Conservation (phyloP, 495 filamentous ascomycete species). For the Podospora appendiculata region DNA sequence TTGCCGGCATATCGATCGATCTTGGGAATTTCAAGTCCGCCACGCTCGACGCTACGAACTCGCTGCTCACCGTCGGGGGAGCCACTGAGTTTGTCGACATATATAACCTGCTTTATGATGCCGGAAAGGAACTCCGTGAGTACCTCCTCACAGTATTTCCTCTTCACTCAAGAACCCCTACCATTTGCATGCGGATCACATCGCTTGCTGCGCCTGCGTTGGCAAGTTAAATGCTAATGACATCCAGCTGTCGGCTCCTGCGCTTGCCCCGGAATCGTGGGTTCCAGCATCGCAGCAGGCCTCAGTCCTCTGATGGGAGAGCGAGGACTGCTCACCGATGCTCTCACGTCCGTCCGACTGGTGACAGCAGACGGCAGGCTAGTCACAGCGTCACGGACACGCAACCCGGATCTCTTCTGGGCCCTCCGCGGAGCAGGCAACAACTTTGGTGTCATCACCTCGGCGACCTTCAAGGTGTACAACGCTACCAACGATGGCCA, state of each 20-base stretch:
- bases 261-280: background rate
- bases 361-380: slow-evolving; percentile 23
- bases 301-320: slow-evolving; percentile 10
- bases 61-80: background rate
- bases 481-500: slow-evolving; percentile 28
- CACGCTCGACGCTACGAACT: slow-evolving; percentile 12
- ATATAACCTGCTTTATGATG: background rate
- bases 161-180: too few relatives aligned
- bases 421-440: slow-evolving; percentile 30
- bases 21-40: slow-evolving; percentile 18
- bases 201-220: too few relatives aligned
- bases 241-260: background rate
- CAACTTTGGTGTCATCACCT: slow-evolving; percentile 17
- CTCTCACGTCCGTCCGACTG: background rate
- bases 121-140: slow-evolving; percentile 5
- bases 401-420: slow-evolving; percentile 34
- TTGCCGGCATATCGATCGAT: slow-evolving; percentile 20
- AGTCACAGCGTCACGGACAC: slow-evolving; percentile 22
- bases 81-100: background rate
- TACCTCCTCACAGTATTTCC: background rate
- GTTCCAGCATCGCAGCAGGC: background rate
- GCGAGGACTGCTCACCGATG: background rate
- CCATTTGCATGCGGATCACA: too few relatives aligned
- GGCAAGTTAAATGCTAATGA: too few relatives aligned
- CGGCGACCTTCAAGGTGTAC: slow-evolving; percentile 24